Conservation (phyloP, 2,329 filamentous ascomycete genomes). For the Akanthomyces uredinophilus region DNA sequence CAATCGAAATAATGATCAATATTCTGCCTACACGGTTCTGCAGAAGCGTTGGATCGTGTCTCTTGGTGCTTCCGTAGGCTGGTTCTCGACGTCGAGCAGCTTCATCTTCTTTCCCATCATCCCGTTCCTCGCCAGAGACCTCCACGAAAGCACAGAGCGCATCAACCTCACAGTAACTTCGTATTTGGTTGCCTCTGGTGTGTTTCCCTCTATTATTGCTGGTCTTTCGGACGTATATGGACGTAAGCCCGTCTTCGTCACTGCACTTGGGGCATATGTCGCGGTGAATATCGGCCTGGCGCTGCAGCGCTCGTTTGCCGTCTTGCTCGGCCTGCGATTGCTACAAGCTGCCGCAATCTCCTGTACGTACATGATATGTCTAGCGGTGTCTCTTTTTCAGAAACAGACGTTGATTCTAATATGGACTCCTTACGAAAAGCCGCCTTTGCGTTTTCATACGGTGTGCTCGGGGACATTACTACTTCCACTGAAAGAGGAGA, state of each 20-base stretch:
- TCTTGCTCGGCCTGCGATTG: conserved; percentile 40
- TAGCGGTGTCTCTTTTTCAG: not conserved
- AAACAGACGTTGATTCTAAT: not conserved
- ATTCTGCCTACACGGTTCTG: conserved; percentile 14
- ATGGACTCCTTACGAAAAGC: conserved; percentile 21
- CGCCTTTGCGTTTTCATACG: conserved; percentile 46
- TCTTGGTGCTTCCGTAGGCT: conserved; percentile 18
- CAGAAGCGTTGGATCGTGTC: conserved; percentile 19
- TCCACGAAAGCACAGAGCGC: conserved; percentile 19
- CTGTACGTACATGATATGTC: not conserved
- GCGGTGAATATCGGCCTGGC: conserved; percentile 39
- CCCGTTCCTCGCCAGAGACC: conserved; percentile 19
- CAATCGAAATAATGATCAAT: not conserved
- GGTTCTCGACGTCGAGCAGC: conserved; percentile 23
- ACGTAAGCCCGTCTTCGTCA: conserved; percentile 39
- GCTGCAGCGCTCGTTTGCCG: conserved; percentile 34
- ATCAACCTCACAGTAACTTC: conserved; percentile 35
- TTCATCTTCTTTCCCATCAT: conserved; percentile 25
- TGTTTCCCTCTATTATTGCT: conserved; percentile 19
- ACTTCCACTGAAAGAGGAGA: conserved; percentile 49
- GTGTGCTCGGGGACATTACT: conserved; percentile 50
- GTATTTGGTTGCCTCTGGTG: conserved; percentile 38
- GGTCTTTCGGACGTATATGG: conserved; percentile 36
- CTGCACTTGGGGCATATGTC: conserved; percentile 39
- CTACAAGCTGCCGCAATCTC: conserved; percentile 44